Evolutionary conservation across 306 rosid genomes (phyloP).

Genomic region (Castanea crenata): DNA sequence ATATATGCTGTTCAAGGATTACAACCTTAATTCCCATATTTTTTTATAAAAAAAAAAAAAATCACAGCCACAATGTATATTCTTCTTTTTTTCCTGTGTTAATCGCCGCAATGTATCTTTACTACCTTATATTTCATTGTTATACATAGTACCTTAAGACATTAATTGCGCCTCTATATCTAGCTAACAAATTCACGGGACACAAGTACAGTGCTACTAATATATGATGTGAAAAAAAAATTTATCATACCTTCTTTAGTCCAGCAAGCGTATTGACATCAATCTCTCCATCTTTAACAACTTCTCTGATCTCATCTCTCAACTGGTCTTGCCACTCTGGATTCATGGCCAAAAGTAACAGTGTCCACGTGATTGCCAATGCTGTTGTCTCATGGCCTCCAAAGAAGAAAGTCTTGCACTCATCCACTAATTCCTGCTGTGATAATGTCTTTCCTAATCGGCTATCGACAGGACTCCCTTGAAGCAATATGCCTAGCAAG

Average conservation of each 20-base stretch:
- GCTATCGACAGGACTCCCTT: conserved; percentile 37
- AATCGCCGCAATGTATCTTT: too few relatives aligned
- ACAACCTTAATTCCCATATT: too few relatives aligned
- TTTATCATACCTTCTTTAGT: conserved; percentile 56
- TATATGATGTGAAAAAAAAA: background rate
- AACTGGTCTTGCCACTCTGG: conserved; percentile 69
- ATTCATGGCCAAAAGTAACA: conserved; percentile 69
- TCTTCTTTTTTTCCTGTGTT: too few relatives aligned
- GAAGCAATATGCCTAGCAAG: conserved; percentile 54
- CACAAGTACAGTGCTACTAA: background rate
- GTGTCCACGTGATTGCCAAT: conserved; percentile 80
- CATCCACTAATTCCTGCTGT: conserved; percentile 60
- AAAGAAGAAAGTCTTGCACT: conserved; percentile 88
- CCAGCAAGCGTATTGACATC: conserved; percentile 49
- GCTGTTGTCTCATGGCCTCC: conserved; percentile 96
- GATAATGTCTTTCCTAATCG: conserved; percentile 29
- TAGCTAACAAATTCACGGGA: background rate
- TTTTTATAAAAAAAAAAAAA: too few relatives aligned
- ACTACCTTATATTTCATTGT: too few relatives aligned
- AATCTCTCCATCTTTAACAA: conserved; percentile 44
- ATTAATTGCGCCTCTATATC: background rate
- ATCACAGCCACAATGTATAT: too few relatives aligned
- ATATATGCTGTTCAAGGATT: too few relatives aligned
- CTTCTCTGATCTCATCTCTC: conserved; percentile 71
- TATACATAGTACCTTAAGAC: too few relatives aligned